Evolutionary conservation across 2,329 filamentous ascomycete species (phyloP), one percentile per base, ranked within the genome.

Genomic region (Leptosphaerulina australis): DNA sequence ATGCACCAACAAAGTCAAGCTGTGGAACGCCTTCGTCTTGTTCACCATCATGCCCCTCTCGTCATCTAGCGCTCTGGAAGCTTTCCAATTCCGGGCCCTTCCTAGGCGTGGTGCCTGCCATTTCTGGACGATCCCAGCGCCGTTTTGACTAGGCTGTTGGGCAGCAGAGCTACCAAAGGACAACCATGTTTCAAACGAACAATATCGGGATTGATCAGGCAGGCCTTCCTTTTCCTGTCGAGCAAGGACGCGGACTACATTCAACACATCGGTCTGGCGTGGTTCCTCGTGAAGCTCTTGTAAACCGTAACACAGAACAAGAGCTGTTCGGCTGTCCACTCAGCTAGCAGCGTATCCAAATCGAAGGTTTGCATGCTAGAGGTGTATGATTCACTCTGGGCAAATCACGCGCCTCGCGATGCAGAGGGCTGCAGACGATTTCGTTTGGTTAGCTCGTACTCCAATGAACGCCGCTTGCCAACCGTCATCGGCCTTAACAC

Each of bases 131-230:
- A 51, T 51, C 48, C 9, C 21, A 38, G 41, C 48, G 48, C 41
- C 48, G 20, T 29, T 15, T 35, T 20, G 22, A 14, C 48, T 46
- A 51, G 41, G 3, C 41, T 43, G 31, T 10, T 41, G 12, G 14
- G 48, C 36, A 18, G 10, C 36, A 45, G 48, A 30, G 40, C 14
- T 25, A 40, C 48, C 24, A 30, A 14, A 51, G 14, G 30, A 12
- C 18, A 17, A 43, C 37, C 41, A 31, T 40, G 48, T 51, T 51
- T 51, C 48, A 51, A 15, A 31, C 41, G n/a, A 45, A 35, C 15
- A 25, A 24, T n/a, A 14, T 36, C 30, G 25, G 5, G 24, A 31
- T 36, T 31, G 30, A n/a, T 28, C 36, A 41, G 17, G 30, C 48
- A 12, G 29, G 30, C 15, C 17, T 41, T 51, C 48, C 41, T 51